Evolutionary conservation across 805 yeast genomes (phyloP).

Genomic region (Saccharomycopsis fibuligera): DNA sequence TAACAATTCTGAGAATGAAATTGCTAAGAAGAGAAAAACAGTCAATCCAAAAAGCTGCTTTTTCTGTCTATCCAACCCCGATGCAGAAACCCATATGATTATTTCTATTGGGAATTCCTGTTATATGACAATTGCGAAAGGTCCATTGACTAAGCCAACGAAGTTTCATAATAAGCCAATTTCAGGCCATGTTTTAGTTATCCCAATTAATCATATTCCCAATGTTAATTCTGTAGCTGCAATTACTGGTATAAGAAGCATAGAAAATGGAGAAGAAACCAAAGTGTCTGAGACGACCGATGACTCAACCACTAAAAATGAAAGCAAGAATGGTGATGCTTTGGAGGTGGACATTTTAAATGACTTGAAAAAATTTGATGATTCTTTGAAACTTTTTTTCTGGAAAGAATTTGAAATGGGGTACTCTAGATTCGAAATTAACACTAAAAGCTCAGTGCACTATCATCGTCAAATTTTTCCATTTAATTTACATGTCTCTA

Average conservation of each 20-base stretch:
- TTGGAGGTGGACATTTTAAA: conserved; percentile 16
- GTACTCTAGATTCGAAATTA: conserved; percentile 65
- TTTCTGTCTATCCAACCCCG: conserved; percentile 77
- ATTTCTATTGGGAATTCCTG: conserved; percentile 61
- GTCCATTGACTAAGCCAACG: conserved; percentile 61
- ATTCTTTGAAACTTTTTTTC: conserved; percentile 39
- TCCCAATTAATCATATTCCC: conserved; percentile 73
- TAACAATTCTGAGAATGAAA: not conserved
- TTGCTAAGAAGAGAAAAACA: conserved; percentile 29
- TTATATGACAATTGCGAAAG: conserved; percentile 77
- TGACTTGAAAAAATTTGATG: conserved; percentile 25
- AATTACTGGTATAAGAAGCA: conserved; percentile 20
- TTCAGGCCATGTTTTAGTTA: conserved; percentile 76
- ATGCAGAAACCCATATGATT: conserved; percentile 72
- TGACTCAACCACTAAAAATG: not conserved
- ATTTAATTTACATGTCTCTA: conserved; percentile 38
- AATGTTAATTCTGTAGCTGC: conserved; percentile 25
- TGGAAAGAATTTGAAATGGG: conserved; percentile 40
- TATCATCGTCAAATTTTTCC: conserved; percentile 76
- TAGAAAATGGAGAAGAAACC: not conserved
- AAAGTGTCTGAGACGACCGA: not conserved
- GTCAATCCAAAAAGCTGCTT: conserved; percentile 64
- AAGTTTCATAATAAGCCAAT: conserved; percentile 36
- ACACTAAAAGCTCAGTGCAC: conserved; percentile 60
- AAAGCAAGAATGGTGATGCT: conserved; percentile 4